Conservation (phyloP, 139 green algal genomes). For the Ostreobium quekettii region DNA sequence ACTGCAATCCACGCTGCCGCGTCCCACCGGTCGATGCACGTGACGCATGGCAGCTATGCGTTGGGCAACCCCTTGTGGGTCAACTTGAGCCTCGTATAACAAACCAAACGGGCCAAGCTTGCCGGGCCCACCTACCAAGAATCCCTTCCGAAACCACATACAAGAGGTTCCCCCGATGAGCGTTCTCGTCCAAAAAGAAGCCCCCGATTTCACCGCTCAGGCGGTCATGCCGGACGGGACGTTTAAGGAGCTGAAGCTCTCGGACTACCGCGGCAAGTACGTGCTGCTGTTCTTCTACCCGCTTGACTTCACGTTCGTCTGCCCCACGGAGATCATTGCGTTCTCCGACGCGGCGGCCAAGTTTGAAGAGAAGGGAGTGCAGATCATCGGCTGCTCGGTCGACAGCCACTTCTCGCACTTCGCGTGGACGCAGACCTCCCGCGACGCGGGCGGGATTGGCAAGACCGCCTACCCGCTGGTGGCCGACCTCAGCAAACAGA, state of each 20-base stretch:
- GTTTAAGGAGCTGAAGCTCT: conserved; percentile 84
- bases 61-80: too few relatives aligned
- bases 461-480: conserved; percentile 95
- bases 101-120: too few relatives aligned
- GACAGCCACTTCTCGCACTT: conserved; percentile 96
- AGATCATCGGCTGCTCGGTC: conserved; percentile 83
- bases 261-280: conserved; percentile 93
- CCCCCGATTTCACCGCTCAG: conserved; percentile 85
- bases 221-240: conserved; percentile 90
- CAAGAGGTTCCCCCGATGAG: too few relatives aligned
- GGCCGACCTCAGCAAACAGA: conserved; percentile 91
- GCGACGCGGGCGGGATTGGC: conserved; percentile 83
- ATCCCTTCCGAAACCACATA: too few relatives aligned
- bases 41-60: too few relatives aligned
- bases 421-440: conserved; percentile 94
- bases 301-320: conserved; percentile 92
- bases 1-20: too few relatives aligned
- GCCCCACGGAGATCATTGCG: conserved; percentile 96
- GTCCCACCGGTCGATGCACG: too few relatives aligned
- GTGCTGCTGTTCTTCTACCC: conserved; percentile 99
- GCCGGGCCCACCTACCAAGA: too few relatives aligned
- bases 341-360: conserved; percentile 90
- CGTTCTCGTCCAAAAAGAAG: conserved; percentile 69
- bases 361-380: conserved; percentile 77
- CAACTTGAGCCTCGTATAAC: too few relatives aligned